A percentile compares a stretch with the other conserved stretches of the same genome.
phyloP scores from a whole-genome alignment of 345 rosid species.

The Aurinia saxatilis region DNA sequence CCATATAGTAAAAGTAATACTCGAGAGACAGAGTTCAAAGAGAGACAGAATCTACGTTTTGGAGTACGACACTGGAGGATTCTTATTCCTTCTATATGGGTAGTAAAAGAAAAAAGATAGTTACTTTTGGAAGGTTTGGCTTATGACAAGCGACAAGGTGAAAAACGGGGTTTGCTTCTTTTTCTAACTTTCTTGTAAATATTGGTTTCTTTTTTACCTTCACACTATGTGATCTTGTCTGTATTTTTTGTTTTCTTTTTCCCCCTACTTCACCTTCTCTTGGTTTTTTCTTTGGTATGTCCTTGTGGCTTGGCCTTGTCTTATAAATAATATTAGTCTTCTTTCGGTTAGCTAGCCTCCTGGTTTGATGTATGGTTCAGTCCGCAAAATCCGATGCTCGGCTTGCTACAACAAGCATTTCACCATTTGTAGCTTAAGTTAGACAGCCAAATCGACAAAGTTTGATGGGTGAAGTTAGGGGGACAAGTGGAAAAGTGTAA shows the following conservation, averaged over 20 bases:
- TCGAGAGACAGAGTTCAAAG: not conserved
- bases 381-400: no score
- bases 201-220: not conserved
- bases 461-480: not conserved
- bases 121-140: constrained; percentile 30
- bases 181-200: constrained; percentile 10
- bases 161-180: constrained; percentile 17
- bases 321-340: constrained; percentile 25
- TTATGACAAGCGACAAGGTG: constrained; percentile 25
- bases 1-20: constrained; percentile 16
- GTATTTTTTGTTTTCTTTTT: not conserved
- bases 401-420: no score
- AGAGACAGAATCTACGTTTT: constrained; percentile 8
- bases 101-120: constrained; percentile 9
- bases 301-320: constrained; percentile 33
- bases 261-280: constrained; percentile 9
- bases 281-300: constrained; percentile 17
- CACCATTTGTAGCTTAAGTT: no score
- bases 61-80: constrained; percentile 13
- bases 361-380: not conserved
- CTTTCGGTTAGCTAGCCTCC: not conserved
- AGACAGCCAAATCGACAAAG: no score
- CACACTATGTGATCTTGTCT: constrained; percentile 2
- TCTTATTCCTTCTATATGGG: constrained; percentile 11
- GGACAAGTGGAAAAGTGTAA: constrained; percentile 19